Conservation (phyloP, 192 early-diverging fungal genomes). For the Anaeromyces robustus region DNA sequence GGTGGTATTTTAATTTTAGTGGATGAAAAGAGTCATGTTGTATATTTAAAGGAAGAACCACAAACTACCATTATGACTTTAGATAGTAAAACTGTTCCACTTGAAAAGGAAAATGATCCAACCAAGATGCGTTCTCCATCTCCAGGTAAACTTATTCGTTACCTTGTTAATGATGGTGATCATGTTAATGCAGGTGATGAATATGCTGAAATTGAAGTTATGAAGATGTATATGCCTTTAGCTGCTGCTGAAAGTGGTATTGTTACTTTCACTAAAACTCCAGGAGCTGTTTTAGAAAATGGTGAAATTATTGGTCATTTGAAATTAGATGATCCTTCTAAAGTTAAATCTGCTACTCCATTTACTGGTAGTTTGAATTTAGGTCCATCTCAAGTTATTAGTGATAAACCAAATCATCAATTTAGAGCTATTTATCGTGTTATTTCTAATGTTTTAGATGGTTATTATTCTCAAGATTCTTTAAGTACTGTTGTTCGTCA, state of each 20-base stretch:
- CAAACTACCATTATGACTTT: constrained; percentile 75
- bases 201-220: constrained; percentile 98
- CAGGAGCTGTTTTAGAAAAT: constrained; percentile 61
- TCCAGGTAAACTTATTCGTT: constrained; percentile 90
- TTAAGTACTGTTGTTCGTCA: constrained; percentile 53
- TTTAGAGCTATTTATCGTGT: constrained; percentile 41
- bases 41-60: constrained; percentile 79
- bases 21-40: constrained; percentile 81
- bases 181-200: constrained; percentile 79
- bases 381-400: constrained; percentile 65
- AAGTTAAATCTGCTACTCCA: constrained; percentile 73
- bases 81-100: constrained; percentile 75
- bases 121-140: constrained; percentile 90
- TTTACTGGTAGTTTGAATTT: constrained; percentile 36
- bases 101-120: constrained; percentile 95
- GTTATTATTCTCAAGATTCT: constrained; percentile 70
- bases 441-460: constrained; percentile 64
- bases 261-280: constrained; percentile 75
- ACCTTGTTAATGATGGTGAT: constrained; percentile 80
- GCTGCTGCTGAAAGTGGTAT: constrained; percentile 78
- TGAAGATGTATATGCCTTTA: constrained; percentile 99
- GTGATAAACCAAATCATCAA: constrained; percentile 80
- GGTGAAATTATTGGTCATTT: constrained; percentile 91
- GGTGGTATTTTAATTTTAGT: constrained; percentile 80
- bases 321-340: constrained; percentile 82